Base-by-base conservation (phyloP, 2,329 filamentous ascomycete species). In the Beauveria asiatica region DNA sequence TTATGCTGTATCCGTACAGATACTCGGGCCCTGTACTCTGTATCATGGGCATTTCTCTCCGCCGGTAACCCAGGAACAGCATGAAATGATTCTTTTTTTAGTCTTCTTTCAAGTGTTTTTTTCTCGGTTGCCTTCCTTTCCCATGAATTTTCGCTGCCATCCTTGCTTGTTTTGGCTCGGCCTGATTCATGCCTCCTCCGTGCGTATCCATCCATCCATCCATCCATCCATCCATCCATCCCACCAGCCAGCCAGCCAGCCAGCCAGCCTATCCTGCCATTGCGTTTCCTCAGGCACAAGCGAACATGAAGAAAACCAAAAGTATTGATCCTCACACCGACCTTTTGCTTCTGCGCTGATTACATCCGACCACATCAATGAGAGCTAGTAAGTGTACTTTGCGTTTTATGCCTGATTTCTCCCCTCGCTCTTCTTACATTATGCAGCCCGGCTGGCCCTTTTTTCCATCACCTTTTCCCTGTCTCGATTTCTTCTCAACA, bases 131-230 rank as follows among this genome's bases (percentile, higher is more conserved):
- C 37, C 37, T 41, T 41, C 27, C 21, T 42, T 23, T 23, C 16
- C 23, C 8, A n/a, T 17, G 2, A 33, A 16, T 52, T 25, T 23
- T 13, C 7, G 19, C 30, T 23, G 13, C 13, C 33, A 53, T 42
- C 51, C 51, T 53, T 53, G 51, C 50, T 52, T 25, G 6, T 33
- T 17, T n/a, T 27, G 42, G 44, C 44, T 39, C 21, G 41, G 54
- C 27, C 55, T 57, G 55, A 57, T 50, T 57, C 44, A 57, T 57
- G 42, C 23, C 39, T 45, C 11, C 41, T 55, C 17, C 37, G 49
- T 33, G 17, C 39, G 48, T 48, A 56, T 56, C 53, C 30, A 48
- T 48, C 30, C 44, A n/a, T 30, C 56, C 21, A 44, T 42, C 45
- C 56, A 50, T 58, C 44, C 44, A 21, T 27, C 25, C 25, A 27